Evolutionary conservation across 352 stramenopile genomes (phyloP).

Genomic region (Phytophthora uliginosa): DNA sequence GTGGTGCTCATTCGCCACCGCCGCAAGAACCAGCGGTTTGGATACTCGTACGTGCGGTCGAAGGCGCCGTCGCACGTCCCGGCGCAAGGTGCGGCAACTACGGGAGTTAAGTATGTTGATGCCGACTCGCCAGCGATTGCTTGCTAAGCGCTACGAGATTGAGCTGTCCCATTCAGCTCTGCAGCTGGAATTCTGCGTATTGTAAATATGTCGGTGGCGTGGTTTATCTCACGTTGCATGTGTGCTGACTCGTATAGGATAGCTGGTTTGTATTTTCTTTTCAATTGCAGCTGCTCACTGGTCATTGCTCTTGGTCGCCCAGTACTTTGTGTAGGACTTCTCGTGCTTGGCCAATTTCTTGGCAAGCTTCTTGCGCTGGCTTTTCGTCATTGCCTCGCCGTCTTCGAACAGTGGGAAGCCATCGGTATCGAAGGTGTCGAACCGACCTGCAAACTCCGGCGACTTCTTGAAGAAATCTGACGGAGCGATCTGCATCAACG

Average conservation of each 20-base stretch:
- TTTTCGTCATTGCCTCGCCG: conserved; percentile 65
- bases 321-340: conserved; percentile 78
- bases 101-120: conserved; percentile 38
- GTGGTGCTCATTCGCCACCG: conserved; percentile 54
- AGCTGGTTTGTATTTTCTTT: conserved; percentile 17
- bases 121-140: conserved; percentile 43
- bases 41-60: conserved; percentile 72
- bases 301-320: conserved; percentile 38
- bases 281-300: conserved; percentile 28
- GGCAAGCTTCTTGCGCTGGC: conserved; percentile 77
- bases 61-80: conserved; percentile 53
- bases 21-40: conserved; percentile 58
- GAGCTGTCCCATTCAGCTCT: neutral
- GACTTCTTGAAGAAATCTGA: conserved; percentile 58
- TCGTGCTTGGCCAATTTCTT: conserved; percentile 82
- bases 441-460: conserved; percentile 60
- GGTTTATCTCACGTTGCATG: neutral
- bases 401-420: conserved; percentile 67
- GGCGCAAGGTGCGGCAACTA: conserved; percentile 16
- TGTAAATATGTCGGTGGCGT: conserved; percentile 2
- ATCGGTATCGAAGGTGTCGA: conserved; percentile 60
- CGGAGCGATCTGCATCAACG: conserved; percentile 75
- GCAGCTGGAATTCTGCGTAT: conserved; percentile 6
- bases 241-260: conserved; percentile 2
- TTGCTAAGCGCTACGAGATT: conserved; percentile 25